phyloP scores from a whole-genome alignment of 306 rosid species.

The Citrullus amarus region DNA sequence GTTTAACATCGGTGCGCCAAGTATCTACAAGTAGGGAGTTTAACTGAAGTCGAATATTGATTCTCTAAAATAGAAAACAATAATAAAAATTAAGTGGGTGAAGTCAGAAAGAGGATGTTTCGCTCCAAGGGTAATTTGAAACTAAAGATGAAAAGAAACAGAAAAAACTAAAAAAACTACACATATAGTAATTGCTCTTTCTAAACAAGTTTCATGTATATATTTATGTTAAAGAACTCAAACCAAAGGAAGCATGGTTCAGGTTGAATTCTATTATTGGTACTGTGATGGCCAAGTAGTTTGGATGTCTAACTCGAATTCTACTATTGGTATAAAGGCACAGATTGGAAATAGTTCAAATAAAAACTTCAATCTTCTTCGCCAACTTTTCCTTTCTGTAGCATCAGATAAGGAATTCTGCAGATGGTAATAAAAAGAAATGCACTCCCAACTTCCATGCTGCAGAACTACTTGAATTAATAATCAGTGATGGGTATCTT shows the following conservation, averaged over 20 bases:
- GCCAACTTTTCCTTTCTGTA: background rate
- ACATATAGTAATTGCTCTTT: background rate
- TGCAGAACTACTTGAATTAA: background rate
- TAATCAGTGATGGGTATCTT: background rate
- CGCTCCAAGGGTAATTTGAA: background rate
- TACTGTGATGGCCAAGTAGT: background rate
- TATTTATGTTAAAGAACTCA: background rate
- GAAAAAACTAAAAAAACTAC: background rate
- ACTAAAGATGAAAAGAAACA: background rate
- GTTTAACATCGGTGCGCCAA: slow-evolving; percentile 71
- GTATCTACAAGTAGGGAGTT: slow-evolving; percentile 36
- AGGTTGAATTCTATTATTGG: background rate
- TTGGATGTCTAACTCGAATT: background rate
- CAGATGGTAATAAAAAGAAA: background rate
- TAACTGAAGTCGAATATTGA: background rate
- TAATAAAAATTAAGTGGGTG: background rate
- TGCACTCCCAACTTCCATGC: background rate
- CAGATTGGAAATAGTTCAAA: background rate
- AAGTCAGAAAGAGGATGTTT: background rate
- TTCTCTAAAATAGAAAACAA: background rate
- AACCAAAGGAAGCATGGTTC: background rate
- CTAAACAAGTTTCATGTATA: background rate
- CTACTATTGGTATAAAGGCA: background rate
- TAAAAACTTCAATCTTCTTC: background rate
- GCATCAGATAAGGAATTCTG: background rate